These are phyloP conservation scores for Dictyostelium citrinum DNA, from an alignment of 78 protist species.

Conservation along the genomic window DNA sequence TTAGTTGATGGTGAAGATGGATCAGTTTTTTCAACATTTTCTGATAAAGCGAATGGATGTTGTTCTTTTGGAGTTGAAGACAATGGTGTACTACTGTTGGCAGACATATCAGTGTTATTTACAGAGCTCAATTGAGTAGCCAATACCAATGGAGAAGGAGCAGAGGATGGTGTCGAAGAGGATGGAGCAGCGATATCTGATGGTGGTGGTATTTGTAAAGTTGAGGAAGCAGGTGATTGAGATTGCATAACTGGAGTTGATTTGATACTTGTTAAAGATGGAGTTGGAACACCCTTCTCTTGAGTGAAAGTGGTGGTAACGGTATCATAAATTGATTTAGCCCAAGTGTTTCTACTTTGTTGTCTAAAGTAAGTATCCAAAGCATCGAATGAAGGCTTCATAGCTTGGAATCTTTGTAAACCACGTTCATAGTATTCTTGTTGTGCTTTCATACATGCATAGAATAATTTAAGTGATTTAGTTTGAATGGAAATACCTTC, in stretches of 20 bases:
- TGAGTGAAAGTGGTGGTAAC: constrained; percentile 1
- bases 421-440: constrained; percentile 74
- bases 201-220: not conserved
- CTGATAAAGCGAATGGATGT: not conserved
- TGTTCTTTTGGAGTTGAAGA: constrained; percentile 8
- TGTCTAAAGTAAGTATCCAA: constrained; percentile 44
- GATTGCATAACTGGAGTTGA: not conserved
- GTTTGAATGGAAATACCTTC: constrained; percentile 38
- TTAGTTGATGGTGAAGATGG: not conserved
- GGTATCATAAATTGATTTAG: not conserved
- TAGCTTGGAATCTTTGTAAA: constrained; percentile 48
- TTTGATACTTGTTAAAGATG: not conserved
- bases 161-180: not conserved
- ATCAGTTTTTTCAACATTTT: not conserved
- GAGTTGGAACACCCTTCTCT: not conserved
- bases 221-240: not conserved
- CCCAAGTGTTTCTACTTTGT: constrained; percentile 28
- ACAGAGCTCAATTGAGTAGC: not conserved
- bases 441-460: constrained; percentile 67
- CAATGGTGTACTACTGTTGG: not conserved
- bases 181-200: not conserved
- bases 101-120: not conserved
- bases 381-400: constrained; percentile 57
- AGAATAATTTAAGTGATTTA: constrained; percentile 40
- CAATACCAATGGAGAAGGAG: constrained; percentile 5